Base-by-base conservation (phyloP, 352 stramenopile species). In the Phytophthora syringae region DNA sequence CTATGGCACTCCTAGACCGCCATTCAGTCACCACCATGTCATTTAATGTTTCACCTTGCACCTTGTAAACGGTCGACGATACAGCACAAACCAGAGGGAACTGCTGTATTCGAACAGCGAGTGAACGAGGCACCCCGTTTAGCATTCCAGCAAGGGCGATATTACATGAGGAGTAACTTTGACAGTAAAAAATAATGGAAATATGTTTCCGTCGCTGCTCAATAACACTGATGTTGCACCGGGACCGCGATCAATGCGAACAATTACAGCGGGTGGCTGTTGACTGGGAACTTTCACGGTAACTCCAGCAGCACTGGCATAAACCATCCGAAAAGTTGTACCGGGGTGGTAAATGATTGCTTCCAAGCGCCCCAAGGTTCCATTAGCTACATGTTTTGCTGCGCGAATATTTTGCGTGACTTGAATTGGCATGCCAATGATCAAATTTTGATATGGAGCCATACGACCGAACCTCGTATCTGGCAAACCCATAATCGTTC, bases 61-160 rank as follows among this genome's bases (percentile, higher is more conserved):
- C 30, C 20, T 70, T 59, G 30, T 70, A 70, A 10, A 64, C 18
- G 12, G 45, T 70, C 1, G 45, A 60, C 5, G 52, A 37, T 1
- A 69, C 61, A n/a, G n/a, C n/a, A n/a, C n/a, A n/a, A n/a, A n/a
- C n/a, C n/a, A n/a, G n/a, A n/a, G n/a, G n/a, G n/a, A n/a, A n/a
- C n/a, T n/a, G n/a, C n/a, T n/a, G n/a, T n/a, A n/a, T n/a, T n/a
- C n/a, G n/a, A n/a, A n/a, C n/a, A n/a, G n/a, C n/a, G n/a, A n/a
- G n/a, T n/a, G n/a, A n/a, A n/a, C n/a, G n/a, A n/a, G n/a, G n/a
- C n/a, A n/a, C n/a, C n/a, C n/a, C n/a, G n/a, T n/a, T n/a, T n/a
- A n/a, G n/a, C n/a, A n/a, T n/a, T n/a, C 51, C 51, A 16, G 9
- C n/a, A 5, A 67, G 21, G 16, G 20, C n/a, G 7, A 68, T 58